phyloP scores from a whole-genome alignment of 805 yeast species.

The Suhomyces canberraensis region DNA sequence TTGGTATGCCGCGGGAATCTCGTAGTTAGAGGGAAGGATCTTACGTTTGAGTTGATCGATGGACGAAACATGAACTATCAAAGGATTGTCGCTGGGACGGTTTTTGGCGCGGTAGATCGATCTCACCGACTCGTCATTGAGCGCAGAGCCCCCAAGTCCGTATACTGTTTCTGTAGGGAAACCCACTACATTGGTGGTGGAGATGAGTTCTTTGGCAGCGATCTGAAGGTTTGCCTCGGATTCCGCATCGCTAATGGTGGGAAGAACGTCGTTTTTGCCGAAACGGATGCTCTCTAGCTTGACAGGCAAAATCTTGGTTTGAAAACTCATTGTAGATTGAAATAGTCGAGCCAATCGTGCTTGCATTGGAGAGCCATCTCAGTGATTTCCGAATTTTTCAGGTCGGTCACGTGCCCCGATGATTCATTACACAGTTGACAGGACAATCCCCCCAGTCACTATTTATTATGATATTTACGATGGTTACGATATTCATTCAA shows the following conservation, averaged over 20 bases:
- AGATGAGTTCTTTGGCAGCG: constrained; percentile 58
- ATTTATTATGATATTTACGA: too few relatives aligned
- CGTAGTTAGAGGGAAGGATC: constrained; percentile 45
- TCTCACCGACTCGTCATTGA: constrained; percentile 66
- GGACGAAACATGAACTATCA: constrained; percentile 86
- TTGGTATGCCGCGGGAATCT: constrained; percentile 66
- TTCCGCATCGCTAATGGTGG: constrained; percentile 47
- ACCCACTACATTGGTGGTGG: constrained; percentile 65
- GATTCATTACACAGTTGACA: too few relatives aligned
- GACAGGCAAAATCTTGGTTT: constrained; percentile 48
- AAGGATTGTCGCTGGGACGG: constrained; percentile 93
- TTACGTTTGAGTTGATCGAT: constrained; percentile 62
- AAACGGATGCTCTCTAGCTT: constrained; percentile 52
- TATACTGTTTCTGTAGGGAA: constrained; percentile 98
- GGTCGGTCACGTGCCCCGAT: not conserved
- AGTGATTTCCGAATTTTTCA: not conserved
- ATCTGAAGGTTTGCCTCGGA: constrained; percentile 48
- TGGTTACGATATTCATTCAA: too few relatives aligned
- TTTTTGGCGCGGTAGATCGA: constrained; percentile 85
- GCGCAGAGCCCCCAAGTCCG: constrained; percentile 88
- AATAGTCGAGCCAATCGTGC: not conserved
- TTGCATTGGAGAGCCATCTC: not conserved
- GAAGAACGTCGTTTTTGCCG: constrained; percentile 36
- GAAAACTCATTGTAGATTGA: constrained; percentile 10
- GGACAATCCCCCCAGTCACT: too few relatives aligned